These are phyloP conservation scores for Geotrichum klebahnii DNA, from an alignment of 1,139 yeast genomes.

Conservation along the genomic window DNA sequence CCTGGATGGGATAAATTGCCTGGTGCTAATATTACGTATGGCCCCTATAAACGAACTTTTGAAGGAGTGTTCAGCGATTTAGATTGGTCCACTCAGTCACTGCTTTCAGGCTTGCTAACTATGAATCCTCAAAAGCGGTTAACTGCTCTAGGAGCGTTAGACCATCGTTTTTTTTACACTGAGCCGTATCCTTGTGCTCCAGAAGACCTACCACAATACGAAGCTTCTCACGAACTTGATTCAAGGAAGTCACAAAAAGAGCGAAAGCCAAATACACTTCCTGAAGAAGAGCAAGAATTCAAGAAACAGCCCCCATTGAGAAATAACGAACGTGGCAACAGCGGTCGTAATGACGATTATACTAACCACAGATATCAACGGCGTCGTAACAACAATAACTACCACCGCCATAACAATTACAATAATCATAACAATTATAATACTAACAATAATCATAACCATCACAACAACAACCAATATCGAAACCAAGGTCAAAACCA, in stretches of 20 bases:
- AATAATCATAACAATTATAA: not conserved
- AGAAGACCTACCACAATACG: constrained; percentile 60
- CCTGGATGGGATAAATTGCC: constrained; percentile 64
- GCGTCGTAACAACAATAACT: not conserved
- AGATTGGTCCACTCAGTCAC: constrained; percentile 28
- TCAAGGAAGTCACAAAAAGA: constrained; percentile 45
- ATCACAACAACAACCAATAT: constrained; percentile 15
- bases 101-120: constrained; percentile 35
- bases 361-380: constrained; percentile 11
- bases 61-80: constrained; percentile 46
- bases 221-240: constrained; percentile 87
- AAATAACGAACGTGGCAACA: constrained; percentile 10
- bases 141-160: constrained; percentile 74
- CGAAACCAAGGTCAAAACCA: constrained; percentile 11
- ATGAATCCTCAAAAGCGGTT: constrained; percentile 66
- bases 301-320: too few relatives aligned
- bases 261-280: constrained; percentile 2
- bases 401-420: not conserved
- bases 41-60: constrained; percentile 51
- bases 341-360: constrained; percentile 5
- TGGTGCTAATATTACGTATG: constrained; percentile 45
- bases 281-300: constrained; percentile 9
- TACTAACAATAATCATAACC: constrained; percentile 6
- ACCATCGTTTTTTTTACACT: constrained; percentile 60
- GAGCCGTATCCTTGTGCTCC: constrained; percentile 62